Conservation (phyloP, 208 protist species). For the Naegleria gruberi region DNA sequence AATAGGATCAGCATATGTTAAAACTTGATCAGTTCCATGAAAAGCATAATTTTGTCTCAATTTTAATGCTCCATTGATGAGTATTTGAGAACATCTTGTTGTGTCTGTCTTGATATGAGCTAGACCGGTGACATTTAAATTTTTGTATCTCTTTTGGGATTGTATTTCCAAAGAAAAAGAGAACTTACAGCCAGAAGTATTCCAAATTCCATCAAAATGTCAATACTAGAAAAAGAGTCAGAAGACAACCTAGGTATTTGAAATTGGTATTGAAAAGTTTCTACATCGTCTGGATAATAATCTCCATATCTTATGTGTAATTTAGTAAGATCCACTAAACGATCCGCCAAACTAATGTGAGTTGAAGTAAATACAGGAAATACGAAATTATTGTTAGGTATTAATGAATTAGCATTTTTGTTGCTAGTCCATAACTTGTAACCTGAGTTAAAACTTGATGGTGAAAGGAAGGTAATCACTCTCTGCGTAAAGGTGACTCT, state of each 20-base stretch:
- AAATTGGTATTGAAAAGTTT: background rate
- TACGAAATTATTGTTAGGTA: background rate
- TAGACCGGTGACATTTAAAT: background rate
- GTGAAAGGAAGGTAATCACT: background rate
- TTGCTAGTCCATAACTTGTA: background rate
- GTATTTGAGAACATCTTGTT: background rate
- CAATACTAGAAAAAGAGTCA: background rate
- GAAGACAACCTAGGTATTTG: background rate
- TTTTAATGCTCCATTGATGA: background rate
- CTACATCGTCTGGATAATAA: background rate
- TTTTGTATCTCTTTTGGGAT: background rate
- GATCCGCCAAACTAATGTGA: background rate
- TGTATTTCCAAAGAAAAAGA: no score
- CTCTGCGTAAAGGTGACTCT: background rate
- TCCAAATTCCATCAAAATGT: background rate
- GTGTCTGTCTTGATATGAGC: background rate
- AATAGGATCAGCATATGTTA: background rate
- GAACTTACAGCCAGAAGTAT: background rate
- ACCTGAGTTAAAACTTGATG: background rate
- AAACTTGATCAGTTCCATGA: background rate
- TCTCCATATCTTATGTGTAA: background rate
- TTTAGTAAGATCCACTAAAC: background rate
- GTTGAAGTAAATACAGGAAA: background rate
- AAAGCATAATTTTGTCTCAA: background rate
- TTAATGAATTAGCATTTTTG: background rate